Evolutionary conservation across 1,284 basidiomycete genomes (phyloP).

Genomic region (Xerocomus nothofagi): DNA sequence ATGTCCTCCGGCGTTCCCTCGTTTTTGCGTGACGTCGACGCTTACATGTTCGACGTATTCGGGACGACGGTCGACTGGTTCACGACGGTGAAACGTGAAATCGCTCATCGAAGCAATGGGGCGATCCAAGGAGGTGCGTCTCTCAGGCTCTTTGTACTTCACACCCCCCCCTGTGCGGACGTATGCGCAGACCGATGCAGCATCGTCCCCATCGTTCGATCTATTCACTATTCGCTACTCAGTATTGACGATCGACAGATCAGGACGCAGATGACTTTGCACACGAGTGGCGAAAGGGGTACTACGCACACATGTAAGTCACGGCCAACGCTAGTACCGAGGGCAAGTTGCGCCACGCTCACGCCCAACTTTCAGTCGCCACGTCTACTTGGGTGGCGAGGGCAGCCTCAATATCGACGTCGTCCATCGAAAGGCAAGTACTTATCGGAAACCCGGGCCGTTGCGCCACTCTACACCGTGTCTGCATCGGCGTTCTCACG

Average conservation of each 20-base stretch:
- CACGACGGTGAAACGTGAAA: slow-evolving; percentile 44
- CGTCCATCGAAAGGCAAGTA: slow-evolving; percentile 48
- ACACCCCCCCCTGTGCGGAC: too few species aligned
- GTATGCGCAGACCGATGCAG: too few species aligned
- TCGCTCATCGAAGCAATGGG: slow-evolving; percentile 35
- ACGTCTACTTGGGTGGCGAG: slow-evolving; percentile 43
- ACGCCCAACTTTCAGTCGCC: slow-evolving; percentile 1
- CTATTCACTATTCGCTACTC: background rate
- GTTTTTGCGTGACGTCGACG: slow-evolving; percentile 42
- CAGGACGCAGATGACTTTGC: slow-evolving; percentile 52
- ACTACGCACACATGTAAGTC: slow-evolving; percentile 48
- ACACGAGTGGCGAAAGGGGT: slow-evolving; percentile 56
- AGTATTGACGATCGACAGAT: slow-evolving; percentile 12
- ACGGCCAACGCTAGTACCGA: background rate
- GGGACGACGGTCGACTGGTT: slow-evolving; percentile 67
- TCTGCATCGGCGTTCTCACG: background rate
- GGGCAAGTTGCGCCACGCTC: too few species aligned
- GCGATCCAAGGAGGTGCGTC: slow-evolving; percentile 24
- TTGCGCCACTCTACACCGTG: too few species aligned
- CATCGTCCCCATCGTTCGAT: background rate
- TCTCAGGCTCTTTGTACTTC: too few species aligned
- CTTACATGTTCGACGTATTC: slow-evolving; percentile 62
- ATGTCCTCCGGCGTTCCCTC: slow-evolving; percentile 6
- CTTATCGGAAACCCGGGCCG: background rate
- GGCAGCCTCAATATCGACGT: slow-evolving; percentile 55